These are phyloP conservation scores for Fusarium mangiferae DNA, from an alignment of 2,329 filamentous ascomycete genomes.

Conservation along the genomic window DNA sequence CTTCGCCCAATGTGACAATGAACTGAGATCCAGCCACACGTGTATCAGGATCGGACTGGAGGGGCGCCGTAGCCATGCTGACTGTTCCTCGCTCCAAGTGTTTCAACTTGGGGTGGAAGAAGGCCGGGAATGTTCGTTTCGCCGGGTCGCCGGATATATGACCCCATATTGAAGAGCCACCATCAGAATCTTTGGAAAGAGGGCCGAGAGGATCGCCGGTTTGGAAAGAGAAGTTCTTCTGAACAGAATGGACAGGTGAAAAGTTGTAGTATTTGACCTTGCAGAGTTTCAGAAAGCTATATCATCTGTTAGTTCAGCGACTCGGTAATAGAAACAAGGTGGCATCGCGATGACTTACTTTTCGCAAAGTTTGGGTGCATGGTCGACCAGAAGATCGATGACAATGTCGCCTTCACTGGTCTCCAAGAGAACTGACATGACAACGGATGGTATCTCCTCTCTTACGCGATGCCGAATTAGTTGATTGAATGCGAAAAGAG, in stretches of 20 bases:
- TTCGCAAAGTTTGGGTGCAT: conserved; percentile 91
- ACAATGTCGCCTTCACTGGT: conserved; percentile 94
- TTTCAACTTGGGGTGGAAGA: conserved; percentile 87
- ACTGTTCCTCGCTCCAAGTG: conserved; percentile 91
- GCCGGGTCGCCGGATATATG: conserved; percentile 73
- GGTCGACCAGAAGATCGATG: conserved; percentile 89
- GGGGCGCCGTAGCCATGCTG: conserved; percentile 94
- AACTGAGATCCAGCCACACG: conserved; percentile 92
- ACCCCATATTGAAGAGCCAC: conserved; percentile 94
- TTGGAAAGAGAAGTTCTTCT: conserved; percentile 96
- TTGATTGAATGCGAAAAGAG: not conserved
- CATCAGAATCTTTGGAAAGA: conserved; percentile 84
- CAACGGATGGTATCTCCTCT: not conserved
- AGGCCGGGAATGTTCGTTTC: conserved; percentile 82
- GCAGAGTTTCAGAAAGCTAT: conserved; percentile 96
- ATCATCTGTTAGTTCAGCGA: conserved; percentile 53
- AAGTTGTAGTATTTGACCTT: conserved; percentile 99
- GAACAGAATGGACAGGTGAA: conserved; percentile 88
- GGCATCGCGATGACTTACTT: conserved; percentile 75
- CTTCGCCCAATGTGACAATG: conserved; percentile 88
- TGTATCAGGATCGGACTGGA: conserved; percentile 79
- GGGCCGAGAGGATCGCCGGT: conserved; percentile 94
- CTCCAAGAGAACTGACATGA: conserved; percentile 93
- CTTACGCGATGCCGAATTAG: not conserved
- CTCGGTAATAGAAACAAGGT: conserved; percentile 20